Percentiles rank a stretch among this genome's conserved stretches.
phyloP scores from a whole-genome alignment of 768 basidiomycete species.

The Amanita pseudoporphyria region DNA sequence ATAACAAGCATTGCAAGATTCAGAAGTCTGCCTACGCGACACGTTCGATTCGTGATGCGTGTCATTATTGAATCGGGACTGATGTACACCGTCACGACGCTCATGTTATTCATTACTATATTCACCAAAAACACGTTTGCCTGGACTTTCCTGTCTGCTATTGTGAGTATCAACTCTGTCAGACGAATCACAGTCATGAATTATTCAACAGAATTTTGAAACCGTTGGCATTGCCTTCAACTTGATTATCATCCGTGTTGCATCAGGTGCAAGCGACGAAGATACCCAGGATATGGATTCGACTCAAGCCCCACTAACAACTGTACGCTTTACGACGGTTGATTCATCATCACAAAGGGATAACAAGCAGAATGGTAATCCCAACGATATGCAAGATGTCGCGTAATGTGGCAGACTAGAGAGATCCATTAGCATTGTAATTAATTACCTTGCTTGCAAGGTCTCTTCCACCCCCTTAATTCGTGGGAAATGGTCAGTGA shows the following conservation, averaged over 20 bases:
- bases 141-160: too few species aligned
- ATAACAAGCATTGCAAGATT: not conserved
- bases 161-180: not conserved
- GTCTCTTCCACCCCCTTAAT: too few species aligned
- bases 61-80: slow-evolving; percentile 6
- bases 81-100: not conserved
- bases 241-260: slow-evolving; percentile 4
- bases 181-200: not conserved
- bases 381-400: not conserved
- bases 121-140: slow-evolving; percentile 1
- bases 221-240: slow-evolving; percentile 4
- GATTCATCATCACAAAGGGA: not conserved
- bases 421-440: too few species aligned
- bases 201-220: slow-evolving; percentile 1
- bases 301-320: not conserved
- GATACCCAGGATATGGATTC: not conserved
- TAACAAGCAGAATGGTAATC: not conserved
- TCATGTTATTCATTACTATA: not conserved
- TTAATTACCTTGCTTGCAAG: too few species aligned
- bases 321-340: not conserved
- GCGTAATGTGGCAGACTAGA: too few species aligned
- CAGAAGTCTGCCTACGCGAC: not conserved
- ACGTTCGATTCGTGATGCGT: slow-evolving; percentile 3
- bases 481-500: too few species aligned
- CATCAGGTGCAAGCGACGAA: not conserved